Evolutionary conservation across 129 eudicot genomes (phyloP).

Genomic region (Mikania micrantha): DNA sequence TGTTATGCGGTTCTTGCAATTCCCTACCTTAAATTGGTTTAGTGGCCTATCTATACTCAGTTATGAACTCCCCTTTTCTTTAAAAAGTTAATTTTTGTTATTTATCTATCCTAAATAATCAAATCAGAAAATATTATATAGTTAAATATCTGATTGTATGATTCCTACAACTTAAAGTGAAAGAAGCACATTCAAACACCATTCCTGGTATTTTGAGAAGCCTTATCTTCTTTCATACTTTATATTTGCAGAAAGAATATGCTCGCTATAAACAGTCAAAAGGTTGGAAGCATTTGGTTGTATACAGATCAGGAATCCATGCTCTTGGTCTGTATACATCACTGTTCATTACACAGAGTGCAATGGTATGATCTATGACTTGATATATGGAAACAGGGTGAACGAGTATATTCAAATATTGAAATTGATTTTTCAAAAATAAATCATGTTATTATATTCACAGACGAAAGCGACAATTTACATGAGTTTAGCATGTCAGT

Average conservation of each 20-base stretch:
- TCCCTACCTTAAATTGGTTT: neutral
- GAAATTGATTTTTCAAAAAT: too few species aligned
- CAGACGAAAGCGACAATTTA: too few species aligned
- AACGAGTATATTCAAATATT: too few species aligned
- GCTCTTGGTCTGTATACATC: constrained; percentile 89
- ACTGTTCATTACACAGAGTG: constrained; percentile 57
- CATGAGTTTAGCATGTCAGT: neutral
- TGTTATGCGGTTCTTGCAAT: neutral
- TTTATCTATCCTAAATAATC: neutral
- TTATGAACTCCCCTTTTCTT: too few species aligned
- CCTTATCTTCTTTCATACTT: constrained; percentile 3
- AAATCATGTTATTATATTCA: too few species aligned
- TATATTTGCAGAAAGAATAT: constrained; percentile 60
- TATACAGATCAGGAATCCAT: constrained; percentile 81
- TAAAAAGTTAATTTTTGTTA: neutral
- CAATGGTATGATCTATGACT: constrained; percentile 45
- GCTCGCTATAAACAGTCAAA: constrained; percentile 59
- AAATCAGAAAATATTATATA: neutral
- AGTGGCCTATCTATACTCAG: neutral
- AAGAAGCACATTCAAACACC: neutral
- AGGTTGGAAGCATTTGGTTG: constrained; percentile 65
- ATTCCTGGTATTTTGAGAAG: constrained; percentile 2
- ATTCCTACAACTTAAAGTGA: neutral
- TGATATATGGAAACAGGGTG: neutral
- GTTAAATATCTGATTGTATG: neutral